Conservation (phyloP, 1,139 yeast genomes). For the Eremothecium coryli region DNA sequence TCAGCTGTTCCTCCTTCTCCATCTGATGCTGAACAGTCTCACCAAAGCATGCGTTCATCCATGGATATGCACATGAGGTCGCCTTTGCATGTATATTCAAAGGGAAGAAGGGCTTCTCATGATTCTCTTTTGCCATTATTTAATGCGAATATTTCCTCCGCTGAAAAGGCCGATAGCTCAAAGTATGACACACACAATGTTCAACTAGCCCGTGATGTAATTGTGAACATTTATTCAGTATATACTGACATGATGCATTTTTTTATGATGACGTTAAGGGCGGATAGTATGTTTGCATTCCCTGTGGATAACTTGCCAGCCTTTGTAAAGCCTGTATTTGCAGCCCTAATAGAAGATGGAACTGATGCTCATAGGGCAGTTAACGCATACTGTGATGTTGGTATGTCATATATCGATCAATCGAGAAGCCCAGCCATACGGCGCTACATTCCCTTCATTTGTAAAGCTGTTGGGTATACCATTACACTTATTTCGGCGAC, state of each 20-base stretch:
- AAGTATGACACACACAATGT: constrained; percentile 19
- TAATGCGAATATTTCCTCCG: constrained; percentile 5
- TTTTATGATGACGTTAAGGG: constrained; percentile 19
- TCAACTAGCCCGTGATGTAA: constrained; percentile 25
- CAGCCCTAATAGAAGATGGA: constrained; percentile 13
- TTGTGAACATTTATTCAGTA: constrained; percentile 27
- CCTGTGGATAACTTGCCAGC: constrained; percentile 9
- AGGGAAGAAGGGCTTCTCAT: constrained; percentile 21
- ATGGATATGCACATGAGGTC: constrained; percentile 13
- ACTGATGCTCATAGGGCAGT: constrained; percentile 7
- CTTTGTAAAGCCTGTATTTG: constrained; percentile 15
- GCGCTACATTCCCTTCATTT: constrained; percentile 1
- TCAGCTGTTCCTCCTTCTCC: constrained; percentile 9
- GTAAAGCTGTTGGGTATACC: constrained; percentile 35
- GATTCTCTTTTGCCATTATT: constrained; percentile 9
- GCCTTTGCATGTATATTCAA: constrained; percentile 15
- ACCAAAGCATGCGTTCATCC: constrained; percentile 7
- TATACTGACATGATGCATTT: constrained; percentile 25
- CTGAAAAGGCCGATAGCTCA: constrained; percentile 6
- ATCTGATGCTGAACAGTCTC: constrained; percentile 13
- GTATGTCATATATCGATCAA: constrained; percentile 6
- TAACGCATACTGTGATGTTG: constrained; percentile 5
- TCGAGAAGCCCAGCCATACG: neutral
- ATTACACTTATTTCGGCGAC: constrained; percentile 25
- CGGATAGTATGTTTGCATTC: constrained; percentile 10